Conservation (phyloP, 1,139 yeast species). For the Yamadazyma oceani region DNA sequence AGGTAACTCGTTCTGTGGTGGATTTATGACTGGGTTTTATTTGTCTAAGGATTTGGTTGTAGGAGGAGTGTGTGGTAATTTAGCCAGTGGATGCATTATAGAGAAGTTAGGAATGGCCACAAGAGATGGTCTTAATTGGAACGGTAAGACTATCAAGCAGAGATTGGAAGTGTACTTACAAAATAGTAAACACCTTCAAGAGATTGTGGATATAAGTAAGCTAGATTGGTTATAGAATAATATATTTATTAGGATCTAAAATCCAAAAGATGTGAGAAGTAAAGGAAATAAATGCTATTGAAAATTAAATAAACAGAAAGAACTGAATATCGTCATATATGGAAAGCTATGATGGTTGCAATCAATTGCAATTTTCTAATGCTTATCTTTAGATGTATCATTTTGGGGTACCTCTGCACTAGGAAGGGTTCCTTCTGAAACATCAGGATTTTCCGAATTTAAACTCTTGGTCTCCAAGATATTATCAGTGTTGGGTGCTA, state of each 20-base stretch:
- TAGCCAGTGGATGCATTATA: constrained; percentile 77
- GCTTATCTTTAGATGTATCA: no score
- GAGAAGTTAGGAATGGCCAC: constrained; percentile 78
- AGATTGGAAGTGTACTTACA: constrained; percentile 30
- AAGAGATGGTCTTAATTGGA: constrained; percentile 46
- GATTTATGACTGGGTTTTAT: constrained; percentile 60
- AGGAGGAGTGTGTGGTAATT: constrained; percentile 68
- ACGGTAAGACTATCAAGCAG: constrained; percentile 38
- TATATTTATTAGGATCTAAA: not conserved
- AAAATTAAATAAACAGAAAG: no score
- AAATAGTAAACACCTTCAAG: not conserved
- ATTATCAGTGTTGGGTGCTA: constrained; percentile 6
- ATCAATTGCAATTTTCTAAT: no score
- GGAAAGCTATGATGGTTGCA: no score
- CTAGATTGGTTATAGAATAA: constrained; percentile 3
- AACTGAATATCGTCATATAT: no score
- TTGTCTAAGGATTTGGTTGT: constrained; percentile 48
- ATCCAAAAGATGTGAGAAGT: no score
- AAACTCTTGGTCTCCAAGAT: constrained; percentile 3
- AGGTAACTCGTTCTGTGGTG: constrained; percentile 89
- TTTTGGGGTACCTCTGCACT: no score
- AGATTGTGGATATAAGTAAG: constrained; percentile 2
- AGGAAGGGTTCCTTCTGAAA: constrained; percentile 1
- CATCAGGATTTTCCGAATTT: constrained; percentile 2
- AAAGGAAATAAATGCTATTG: no score